Base-by-base conservation (phyloP, 495 filamentous ascomycete species). In the Pseudevernia furfuracea region DNA sequence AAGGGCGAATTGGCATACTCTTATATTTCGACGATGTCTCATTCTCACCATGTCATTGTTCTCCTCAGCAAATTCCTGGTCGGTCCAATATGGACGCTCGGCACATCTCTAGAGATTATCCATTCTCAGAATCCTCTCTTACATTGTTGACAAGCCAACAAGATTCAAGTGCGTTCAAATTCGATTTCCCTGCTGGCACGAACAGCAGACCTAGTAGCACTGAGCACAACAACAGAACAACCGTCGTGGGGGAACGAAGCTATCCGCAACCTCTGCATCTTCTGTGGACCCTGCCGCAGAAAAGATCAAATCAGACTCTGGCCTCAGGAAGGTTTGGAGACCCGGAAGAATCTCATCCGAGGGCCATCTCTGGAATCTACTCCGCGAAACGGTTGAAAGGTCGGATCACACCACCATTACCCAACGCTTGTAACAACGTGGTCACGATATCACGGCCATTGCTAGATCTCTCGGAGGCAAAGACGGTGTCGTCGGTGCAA, bases 1-100 rank as follows among this genome's bases (percentile, higher is more conserved):
- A 61, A 61, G 59, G 59, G 59, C 59, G 48, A 36, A n/a, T n/a
- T n/a, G 32, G 59, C 21, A 28, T 44, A 17, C 37, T 43, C 38
- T 43, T 62, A 56, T 62, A 36, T 41, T 19, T 41, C 19, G 14
- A 55, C 6, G 34, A 56, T 55, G 37, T 62, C 36, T 62, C 25
- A 41, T 28, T 39, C 8, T 23, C 19, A 62, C 60, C 30, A 62
- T 62, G n/a, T 52, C 38, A 62, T 56, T 56, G 60, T 62, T 43
- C 49, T 41, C 37, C 28, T 55, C 53, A 10, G 23, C 25, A 41
- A 62, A 43, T 28, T 32, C 14, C 17, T 10, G 32, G n/a, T 30
- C 10, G 14, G n/a, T 32, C 12, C 9, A 52, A n/a, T 25, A 62
- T 62, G 60, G 36, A 62, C 4, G 37, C n/a, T 49, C 28, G 34